These are phyloP conservation scores for Oryza longistaminata DNA, from an alignment of 176 grass and related monocot species.

Conservation along the genomic window DNA sequence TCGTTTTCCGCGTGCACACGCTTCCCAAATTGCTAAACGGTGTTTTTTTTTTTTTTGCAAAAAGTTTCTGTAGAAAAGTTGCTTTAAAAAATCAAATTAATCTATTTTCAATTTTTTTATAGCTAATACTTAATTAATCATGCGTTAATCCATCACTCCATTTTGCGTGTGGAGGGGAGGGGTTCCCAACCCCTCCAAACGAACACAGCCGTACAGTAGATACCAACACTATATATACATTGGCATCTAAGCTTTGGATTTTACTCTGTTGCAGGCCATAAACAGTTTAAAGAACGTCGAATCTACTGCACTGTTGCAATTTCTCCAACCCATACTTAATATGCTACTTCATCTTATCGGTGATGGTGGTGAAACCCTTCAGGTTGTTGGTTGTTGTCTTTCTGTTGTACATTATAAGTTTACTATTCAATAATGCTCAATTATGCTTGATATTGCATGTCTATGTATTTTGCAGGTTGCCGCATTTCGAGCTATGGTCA, in stretches of 20 bases:
- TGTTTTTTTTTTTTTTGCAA: too few species aligned
- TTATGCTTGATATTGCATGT: slow-evolving; percentile 25
- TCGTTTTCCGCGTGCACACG: too few species aligned
- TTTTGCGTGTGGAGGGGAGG: too few species aligned
- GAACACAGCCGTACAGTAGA: not conserved
- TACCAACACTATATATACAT: not conserved
- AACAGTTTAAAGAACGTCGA: slow-evolving; percentile 99
- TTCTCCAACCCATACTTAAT: slow-evolving; percentile 96
- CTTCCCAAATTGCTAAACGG: too few species aligned
- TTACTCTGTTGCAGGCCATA: slow-evolving; percentile 71
- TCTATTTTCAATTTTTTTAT: too few species aligned
- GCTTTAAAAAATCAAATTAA: too few species aligned
- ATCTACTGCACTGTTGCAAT: slow-evolving; percentile 82
- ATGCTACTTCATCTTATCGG: slow-evolving; percentile 99
- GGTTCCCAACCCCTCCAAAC: too few species aligned
- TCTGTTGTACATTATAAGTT: slow-evolving; percentile 31
- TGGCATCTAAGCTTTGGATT: not conserved
- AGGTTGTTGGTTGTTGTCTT: slow-evolving; percentile 61
- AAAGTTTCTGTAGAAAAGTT: too few species aligned
- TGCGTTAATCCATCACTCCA: too few species aligned
- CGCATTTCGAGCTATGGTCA: slow-evolving; percentile 98
- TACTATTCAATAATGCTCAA: not conserved
- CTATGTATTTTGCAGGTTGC: slow-evolving; percentile 66
- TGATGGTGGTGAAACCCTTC: slow-evolving; percentile 98
- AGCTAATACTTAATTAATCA: too few species aligned